These are phyloP conservation scores for Guyanaporus albipodus DNA, from an alignment of 768 basidiomycete species.

Conservation along the genomic window DNA sequence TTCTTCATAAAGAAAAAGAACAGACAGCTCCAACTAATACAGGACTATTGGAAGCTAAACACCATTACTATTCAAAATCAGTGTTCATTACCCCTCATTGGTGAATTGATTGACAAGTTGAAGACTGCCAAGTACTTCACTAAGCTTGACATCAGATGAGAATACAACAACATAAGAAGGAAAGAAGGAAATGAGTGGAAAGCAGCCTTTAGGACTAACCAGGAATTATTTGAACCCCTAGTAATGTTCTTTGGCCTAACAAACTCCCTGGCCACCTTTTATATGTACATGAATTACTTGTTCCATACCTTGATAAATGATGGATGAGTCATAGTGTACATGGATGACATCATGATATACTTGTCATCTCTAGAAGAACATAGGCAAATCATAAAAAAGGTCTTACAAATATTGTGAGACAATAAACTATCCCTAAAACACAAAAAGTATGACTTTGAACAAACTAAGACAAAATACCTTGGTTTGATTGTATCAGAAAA, in stretches of 20 bases:
- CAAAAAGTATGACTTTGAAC: background rate
- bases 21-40: too few species aligned
- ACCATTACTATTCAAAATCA: too few species aligned
- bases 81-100: too few species aligned
- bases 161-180: slow-evolving; percentile 34
- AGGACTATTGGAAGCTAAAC: too few species aligned
- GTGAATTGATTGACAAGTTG: slow-evolving; percentile 25
- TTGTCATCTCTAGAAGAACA: slow-evolving; percentile 30
- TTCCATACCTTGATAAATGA: slow-evolving; percentile 10
- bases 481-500: background rate
- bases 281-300: slow-evolving; percentile 23
- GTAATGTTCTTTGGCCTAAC: slow-evolving; percentile 6
- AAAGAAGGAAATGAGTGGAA: slow-evolving; percentile 30
- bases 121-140: slow-evolving; percentile 20
- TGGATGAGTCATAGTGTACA: slow-evolving; percentile 30
- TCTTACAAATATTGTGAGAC: background rate
- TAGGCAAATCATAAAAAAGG: background rate
- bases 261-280: slow-evolving; percentile 19
- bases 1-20: too few species aligned
- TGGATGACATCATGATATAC: slow-evolving; percentile 41
- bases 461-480: background rate
- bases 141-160: slow-evolving; percentile 29
- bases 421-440: slow-evolving; percentile 3
- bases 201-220: slow-evolving; percentile 24
- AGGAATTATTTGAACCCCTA: background rate